Evolutionary conservation across 192 early-diverging fungal species (phyloP).

Genomic region (Irineochytrium annulatum): DNA sequence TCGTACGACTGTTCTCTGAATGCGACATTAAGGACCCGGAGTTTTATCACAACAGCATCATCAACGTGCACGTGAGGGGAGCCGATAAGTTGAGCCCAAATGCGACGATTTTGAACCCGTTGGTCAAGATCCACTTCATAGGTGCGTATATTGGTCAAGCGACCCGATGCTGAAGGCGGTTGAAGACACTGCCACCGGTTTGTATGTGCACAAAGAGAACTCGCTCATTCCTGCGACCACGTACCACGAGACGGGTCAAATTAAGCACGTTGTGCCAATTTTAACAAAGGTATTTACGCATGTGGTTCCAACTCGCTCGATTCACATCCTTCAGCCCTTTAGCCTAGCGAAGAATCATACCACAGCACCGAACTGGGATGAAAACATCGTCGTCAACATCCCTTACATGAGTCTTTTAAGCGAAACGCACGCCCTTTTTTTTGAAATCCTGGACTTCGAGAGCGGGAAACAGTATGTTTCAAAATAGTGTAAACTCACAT

Average conservation of each 20-base stretch:
- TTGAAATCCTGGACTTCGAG: constrained; percentile 48
- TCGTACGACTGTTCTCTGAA: too few relatives aligned
- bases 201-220: constrained; percentile 17
- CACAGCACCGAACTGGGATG: constrained; percentile 42
- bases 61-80: constrained; percentile 3
- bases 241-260: constrained; percentile 19
- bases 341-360: constrained; percentile 33
- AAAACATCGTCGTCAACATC: constrained; percentile 40
- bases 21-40: too few relatives aligned
- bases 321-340: constrained; percentile 32
- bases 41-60: too few relatives aligned
- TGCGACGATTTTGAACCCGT: constrained; percentile 25
- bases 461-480: constrained; percentile 12
- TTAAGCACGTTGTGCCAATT: constrained; percentile 38
- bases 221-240: constrained; percentile 20
- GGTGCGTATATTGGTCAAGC: constrained; percentile 14
- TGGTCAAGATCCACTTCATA: constrained; percentile 37
- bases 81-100: constrained; percentile 35
- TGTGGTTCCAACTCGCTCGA: constrained; percentile 2
- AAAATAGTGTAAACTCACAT: neutral
- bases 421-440: constrained; percentile 28
- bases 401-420: constrained; percentile 35
- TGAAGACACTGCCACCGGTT: constrained; percentile 21
- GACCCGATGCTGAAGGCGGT: neutral
- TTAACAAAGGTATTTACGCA: constrained; percentile 34